A percentile compares a stretch with the other conserved stretches of the same genome.
These are phyloP conservation scores for Tuber magnatum DNA, from an alignment of 495 filamentous ascomycete species.

Conservation along the genomic window DNA sequence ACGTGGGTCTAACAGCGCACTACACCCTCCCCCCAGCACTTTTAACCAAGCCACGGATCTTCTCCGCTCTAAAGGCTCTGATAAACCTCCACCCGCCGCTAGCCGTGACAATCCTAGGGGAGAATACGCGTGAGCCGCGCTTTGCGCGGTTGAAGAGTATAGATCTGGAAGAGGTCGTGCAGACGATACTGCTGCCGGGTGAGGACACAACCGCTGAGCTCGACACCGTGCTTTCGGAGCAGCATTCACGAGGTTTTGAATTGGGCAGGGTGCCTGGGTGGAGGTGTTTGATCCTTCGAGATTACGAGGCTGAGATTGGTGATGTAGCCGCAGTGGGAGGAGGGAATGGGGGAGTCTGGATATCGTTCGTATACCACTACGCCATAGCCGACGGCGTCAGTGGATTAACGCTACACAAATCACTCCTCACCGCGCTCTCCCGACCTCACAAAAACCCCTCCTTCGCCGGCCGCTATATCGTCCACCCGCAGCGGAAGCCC, in stretches of 20 bases:
- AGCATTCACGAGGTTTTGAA: slow-evolving; percentile 44
- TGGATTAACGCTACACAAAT: slow-evolving; percentile 39
- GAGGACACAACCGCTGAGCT: slow-evolving; percentile 36
- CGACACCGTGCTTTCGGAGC: slow-evolving; percentile 40
- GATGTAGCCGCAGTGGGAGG: slow-evolving; percentile 9
- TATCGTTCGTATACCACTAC: slow-evolving; percentile 28
- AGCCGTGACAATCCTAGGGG: slow-evolving; percentile 45
- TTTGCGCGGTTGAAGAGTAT: slow-evolving; percentile 47
- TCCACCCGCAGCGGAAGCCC: slow-evolving; percentile 14
- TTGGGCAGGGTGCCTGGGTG: slow-evolving; percentile 42
- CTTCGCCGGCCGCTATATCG: slow-evolving; percentile 13
- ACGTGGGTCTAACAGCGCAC: slow-evolving; percentile 44
- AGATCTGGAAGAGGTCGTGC: slow-evolving; percentile 43
- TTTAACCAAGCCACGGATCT: slow-evolving; percentile 42
- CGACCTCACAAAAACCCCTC: slow-evolving; percentile 39
- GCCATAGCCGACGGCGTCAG: slow-evolving; percentile 22
- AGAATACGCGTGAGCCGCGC: slow-evolving; percentile 44
- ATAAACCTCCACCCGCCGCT: slow-evolving; percentile 46
- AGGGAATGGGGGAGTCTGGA: slow-evolving; percentile 10
- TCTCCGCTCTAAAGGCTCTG: slow-evolving; percentile 42
- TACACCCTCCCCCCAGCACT: slow-evolving; percentile 42
- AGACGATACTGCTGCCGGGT: slow-evolving; percentile 38
- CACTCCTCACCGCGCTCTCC: slow-evolving; percentile 41
- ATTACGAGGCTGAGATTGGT: slow-evolving; percentile 18
- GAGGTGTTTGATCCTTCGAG: slow-evolving; percentile 42